Base-by-base conservation (phyloP, 805 yeast genomes). In the Komagataella mondaviorum region DNA sequence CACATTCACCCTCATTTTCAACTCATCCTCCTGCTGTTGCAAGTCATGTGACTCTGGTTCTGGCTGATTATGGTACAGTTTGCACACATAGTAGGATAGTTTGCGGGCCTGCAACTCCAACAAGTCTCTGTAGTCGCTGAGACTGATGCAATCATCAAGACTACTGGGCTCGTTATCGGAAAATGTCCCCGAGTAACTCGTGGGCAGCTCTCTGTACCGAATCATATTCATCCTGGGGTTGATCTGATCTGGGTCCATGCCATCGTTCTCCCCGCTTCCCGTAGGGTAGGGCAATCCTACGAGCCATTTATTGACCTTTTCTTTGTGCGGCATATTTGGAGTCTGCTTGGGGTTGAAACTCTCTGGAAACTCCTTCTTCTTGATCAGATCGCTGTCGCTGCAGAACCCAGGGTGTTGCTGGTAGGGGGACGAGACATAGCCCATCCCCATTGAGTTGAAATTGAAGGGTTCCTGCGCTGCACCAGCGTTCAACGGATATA, bases 221-320 rank as follows among this genome's bases (percentile, higher is more conserved):
- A 30, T 30, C 39, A 30, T 10, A 30, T 30, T 30, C 39, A 30
- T 30, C 39, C 39, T 30, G 39, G 39, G 39, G 39, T 30, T 30
- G 39, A 30, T 30, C 39, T 30, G 39, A 30, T 30, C 39, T 8
- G 8, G 39, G 39, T 30, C 39, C 39, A 30, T 30, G 39, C 14
- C 39, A 8, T 30, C 39, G 14, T 8, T 30, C n/a, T 71, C 73
- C 49, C 61, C 66, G 23, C 58, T 57, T 73, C 71, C 71, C 16
- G 51, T 44, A 0, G 66, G 59, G 49, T 65, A 70, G 1, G 90
- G 90, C 3, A 85, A 73, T 24, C 71, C 69, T 3, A 67, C 66
- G 43, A 85, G 73, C 93, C 93, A 85, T 6, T 62, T 66, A 44
- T 70, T 70, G 1, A 85, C 85, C 58, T 85, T 85, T 58, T 85